These are phyloP conservation scores for Mycena crocata DNA, from an alignment of 768 basidiomycete species.

Conservation along the genomic window DNA sequence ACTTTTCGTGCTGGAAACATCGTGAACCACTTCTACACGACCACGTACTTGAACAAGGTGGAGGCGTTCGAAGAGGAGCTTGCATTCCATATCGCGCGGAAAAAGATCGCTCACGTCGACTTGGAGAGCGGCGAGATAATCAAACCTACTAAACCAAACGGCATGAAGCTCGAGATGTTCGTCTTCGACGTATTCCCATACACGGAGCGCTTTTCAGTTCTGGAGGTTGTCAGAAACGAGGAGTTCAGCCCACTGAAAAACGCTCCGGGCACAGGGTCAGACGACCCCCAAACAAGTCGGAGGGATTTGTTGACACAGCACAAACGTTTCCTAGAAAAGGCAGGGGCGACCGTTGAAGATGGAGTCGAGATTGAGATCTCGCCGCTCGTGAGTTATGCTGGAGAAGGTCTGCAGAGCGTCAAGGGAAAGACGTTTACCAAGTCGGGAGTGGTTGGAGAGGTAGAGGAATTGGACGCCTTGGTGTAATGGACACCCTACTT, in stretches of 20 bases:
- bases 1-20: constrained; percentile 96
- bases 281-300: constrained; percentile 92
- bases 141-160: constrained; percentile 93
- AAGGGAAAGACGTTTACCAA: constrained; percentile 83
- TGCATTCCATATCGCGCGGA: constrained; percentile 97
- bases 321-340: constrained; percentile 80
- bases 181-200: constrained; percentile 99
- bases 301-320: constrained; percentile 92
- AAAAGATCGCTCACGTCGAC: constrained; percentile 93
- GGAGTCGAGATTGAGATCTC: constrained; percentile 92
- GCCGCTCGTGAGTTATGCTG: constrained; percentile 89
- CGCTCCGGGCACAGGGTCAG: constrained; percentile 90
- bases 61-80: constrained; percentile 88
- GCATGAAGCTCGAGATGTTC: constrained; percentile 99
- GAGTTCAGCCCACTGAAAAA: constrained; percentile 99
- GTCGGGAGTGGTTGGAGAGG: constrained; percentile 73
- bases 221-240: constrained; percentile 88
- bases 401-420: constrained; percentile 86
- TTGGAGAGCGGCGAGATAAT: constrained; percentile 71
- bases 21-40: constrained; percentile 98
- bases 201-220: constrained; percentile 82
- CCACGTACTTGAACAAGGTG: constrained; percentile 80
- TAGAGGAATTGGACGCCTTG: constrained; percentile 81
- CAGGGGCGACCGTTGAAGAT: constrained; percentile 79
- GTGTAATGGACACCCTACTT: constrained; percentile 47